These are phyloP conservation scores for Monascus ruber DNA, from an alignment of 2,329 filamentous ascomycete genomes.

Conservation along the genomic window DNA sequence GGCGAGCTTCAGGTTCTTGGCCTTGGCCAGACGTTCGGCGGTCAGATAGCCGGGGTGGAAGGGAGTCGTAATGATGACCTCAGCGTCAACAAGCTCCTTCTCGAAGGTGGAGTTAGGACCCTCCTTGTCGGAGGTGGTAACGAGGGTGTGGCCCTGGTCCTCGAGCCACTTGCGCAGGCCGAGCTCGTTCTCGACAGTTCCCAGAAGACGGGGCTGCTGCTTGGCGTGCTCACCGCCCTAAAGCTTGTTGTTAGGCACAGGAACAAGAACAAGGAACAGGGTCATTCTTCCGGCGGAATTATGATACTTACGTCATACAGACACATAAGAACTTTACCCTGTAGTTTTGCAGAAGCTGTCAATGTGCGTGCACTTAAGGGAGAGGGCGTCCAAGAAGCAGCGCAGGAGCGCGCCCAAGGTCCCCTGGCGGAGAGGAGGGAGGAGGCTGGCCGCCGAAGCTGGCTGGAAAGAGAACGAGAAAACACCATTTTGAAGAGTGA, in stretches of 20 bases:
- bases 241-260: background rate
- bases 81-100: constrained; percentile 88
- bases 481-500: constrained; percentile 48
- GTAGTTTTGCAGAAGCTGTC: constrained; percentile 53
- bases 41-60: constrained; percentile 99
- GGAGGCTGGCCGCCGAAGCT: constrained; percentile 42
- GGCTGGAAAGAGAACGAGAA: constrained; percentile 49
- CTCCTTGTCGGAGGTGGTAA: constrained; percentile 98
- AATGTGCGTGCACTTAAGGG: constrained; percentile 48
- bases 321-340: constrained; percentile 93
- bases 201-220: constrained; percentile 78
- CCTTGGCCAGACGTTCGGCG: constrained; percentile 88
- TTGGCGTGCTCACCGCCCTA: constrained; percentile 72
- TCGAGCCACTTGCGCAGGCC: constrained; percentile 96
- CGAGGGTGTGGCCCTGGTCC: constrained; percentile 87
- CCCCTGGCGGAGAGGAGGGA: constrained; percentile 36
- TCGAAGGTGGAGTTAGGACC: constrained; percentile 87
- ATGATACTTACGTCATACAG: constrained; percentile 67
- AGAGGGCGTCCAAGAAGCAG: constrained; percentile 23
- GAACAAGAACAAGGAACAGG: no score
- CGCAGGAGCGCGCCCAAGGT: constrained; percentile 23
- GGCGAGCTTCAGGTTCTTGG: constrained; percentile 97
- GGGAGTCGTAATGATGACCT: constrained; percentile 98
- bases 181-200: constrained; percentile 97
- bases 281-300: background rate